Evolutionary conservation across 306 rosid species (phyloP).

Genomic region (Vigna nakashimae): DNA sequence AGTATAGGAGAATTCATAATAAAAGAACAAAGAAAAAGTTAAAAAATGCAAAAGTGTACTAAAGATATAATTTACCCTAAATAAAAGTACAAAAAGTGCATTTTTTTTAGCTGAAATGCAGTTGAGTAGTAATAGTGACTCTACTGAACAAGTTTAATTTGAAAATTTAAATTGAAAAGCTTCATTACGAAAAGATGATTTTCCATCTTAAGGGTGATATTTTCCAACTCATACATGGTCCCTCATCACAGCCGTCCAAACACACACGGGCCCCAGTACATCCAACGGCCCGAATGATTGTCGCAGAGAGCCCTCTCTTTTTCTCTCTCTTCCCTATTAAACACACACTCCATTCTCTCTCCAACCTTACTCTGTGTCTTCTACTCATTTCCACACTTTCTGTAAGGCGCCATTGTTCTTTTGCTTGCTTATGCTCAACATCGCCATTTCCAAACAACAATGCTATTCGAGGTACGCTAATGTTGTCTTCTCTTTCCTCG

Average conservation of each 20-base stretch:
- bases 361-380: conserved; percentile 5
- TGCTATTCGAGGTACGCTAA: conserved; percentile 36
- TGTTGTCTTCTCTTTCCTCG: no score
- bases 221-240: conserved; percentile 15
- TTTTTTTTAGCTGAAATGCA: background rate
- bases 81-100: conserved; percentile 5
- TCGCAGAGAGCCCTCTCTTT: conserved; percentile 27
- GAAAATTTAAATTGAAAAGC: conserved; percentile 6
- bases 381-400: conserved; percentile 13
- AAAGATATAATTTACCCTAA: background rate
- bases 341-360: conserved; percentile 31
- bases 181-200: background rate
- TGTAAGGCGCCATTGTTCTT: background rate
- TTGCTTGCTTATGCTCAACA: conserved; percentile 9
- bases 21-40: no score
- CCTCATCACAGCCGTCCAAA: conserved; percentile 34
- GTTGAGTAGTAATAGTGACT: background rate
- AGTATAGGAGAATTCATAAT: no score
- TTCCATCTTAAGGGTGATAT: background rate
- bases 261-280: background rate
- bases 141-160: background rate
- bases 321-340: conserved; percentile 35
- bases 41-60: background rate
- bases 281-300: conserved; percentile 25
- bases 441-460: conserved; percentile 20